Evolutionary conservation across 768 basidiomycete species (phyloP), one percentile per base, ranked within the genome.

Genomic region (Russula abietina): DNA sequence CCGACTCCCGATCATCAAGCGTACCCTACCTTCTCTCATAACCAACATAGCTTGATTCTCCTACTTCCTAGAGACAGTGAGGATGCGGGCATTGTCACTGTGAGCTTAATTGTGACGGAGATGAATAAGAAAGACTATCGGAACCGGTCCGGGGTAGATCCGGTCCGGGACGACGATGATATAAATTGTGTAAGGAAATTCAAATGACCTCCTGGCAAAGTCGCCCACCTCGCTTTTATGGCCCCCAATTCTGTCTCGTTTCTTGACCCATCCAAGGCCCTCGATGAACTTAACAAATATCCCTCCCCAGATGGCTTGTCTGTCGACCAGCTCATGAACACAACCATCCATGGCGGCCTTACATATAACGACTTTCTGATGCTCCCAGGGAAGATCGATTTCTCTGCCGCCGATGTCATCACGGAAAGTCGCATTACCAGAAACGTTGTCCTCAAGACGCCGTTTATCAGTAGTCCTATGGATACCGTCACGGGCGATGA

Each of bases 401-500:
- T 99, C 74, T 79, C 89, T 12, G 90, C 91, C 1, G 80, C 81
- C 17, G 84, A 84, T 49, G 95, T 94, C 72, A 71, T 82, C 69
- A 86, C 91, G 2, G 93, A 98, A 77, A 89, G 85, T 70, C 84
- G 81, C 59, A 86, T 99, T 62, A 97, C 96, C 26, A 86, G 89
- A 60, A 97, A 97, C 69, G 91, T 98, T 69, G 77, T 79, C 48
- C 81, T 99, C 69, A 98, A 93, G 77, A 95, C 94, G 0, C 97
- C 96, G 0, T 96, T 99, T 77, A 80, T 98, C 79, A 96, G 93
- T 73, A 95, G 92, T 56, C 96, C 97, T 17, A 99, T 99, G 97
- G 97, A 99, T 78, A 99, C 97, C 50, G 97, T 98, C 69, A 98
- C 97, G 1, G 97, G 98, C 76, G 85, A 82, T 58, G 86, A 91